phyloP scores from a whole-genome alignment of 768 basidiomycete species.

The Tulasnella sp. region DNA sequence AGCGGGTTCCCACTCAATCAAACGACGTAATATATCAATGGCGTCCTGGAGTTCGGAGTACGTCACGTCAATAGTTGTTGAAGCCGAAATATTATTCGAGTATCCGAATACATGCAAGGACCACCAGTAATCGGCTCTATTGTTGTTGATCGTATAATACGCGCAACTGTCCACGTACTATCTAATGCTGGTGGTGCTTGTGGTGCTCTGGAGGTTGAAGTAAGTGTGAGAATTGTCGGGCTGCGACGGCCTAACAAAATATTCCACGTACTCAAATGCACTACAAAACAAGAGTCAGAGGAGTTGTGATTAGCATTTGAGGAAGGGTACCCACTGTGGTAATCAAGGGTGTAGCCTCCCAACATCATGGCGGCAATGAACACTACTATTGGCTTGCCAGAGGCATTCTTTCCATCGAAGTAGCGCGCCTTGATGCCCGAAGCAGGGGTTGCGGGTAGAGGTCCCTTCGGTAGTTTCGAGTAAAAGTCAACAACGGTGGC shows the following conservation, averaged over 20 bases:
- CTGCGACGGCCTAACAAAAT: not conserved
- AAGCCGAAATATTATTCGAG: too few relatives aligned
- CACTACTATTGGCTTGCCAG: conserved; percentile 51
- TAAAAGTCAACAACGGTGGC: conserved; percentile 87
- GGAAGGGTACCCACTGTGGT: conserved; percentile 55
- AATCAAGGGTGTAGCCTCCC: conserved; percentile 79
- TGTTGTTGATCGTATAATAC: too few relatives aligned
- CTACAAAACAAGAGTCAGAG: conserved; percentile 28
- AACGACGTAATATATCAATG: too few relatives aligned
- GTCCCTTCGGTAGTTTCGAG: conserved; percentile 90
- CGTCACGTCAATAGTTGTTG: too few relatives aligned
- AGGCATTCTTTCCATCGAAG: conserved; percentile 80
- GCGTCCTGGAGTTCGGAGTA: too few relatives aligned
- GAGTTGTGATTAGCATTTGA: conserved; percentile 11
- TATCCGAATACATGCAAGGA: too few relatives aligned
- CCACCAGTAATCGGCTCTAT: too few relatives aligned
- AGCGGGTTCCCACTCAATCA: too few relatives aligned
- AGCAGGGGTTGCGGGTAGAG: conserved; percentile 43
- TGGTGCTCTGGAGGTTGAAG: conserved; percentile 50
- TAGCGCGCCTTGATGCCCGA: conserved; percentile 63
- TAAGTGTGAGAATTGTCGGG: not conserved
- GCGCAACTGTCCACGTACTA: too few relatives aligned
- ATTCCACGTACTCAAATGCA: conserved; percentile 64
- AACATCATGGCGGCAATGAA: conserved; percentile 55
- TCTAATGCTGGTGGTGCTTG: conserved; percentile 79